Conservation (phyloP, 371 early-diverging fungal genomes). For the Mucor lusitanicus region DNA sequence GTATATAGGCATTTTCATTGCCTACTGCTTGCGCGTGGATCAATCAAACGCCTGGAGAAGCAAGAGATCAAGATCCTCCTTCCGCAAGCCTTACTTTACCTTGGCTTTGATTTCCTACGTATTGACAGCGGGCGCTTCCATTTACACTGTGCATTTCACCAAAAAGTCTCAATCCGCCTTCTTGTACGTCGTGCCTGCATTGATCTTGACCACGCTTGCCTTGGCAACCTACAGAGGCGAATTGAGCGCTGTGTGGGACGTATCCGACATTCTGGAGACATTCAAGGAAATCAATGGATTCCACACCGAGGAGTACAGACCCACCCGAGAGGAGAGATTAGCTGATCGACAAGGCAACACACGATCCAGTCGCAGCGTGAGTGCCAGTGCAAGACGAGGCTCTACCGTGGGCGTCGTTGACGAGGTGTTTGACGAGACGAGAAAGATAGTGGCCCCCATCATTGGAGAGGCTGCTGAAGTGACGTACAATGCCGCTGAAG, state of each 20-base stretch:
- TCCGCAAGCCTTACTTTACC: slow-evolving; percentile 78
- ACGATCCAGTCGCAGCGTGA: slow-evolving; percentile 6
- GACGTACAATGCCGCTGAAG: slow-evolving; percentile 1
- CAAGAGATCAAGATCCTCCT: background rate
- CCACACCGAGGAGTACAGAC: slow-evolving; percentile 14
- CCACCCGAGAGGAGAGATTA: background rate
- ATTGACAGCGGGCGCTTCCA: slow-evolving; percentile 79
- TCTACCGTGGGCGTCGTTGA: background rate
- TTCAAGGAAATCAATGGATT: slow-evolving; percentile 24
- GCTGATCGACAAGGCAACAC: background rate
- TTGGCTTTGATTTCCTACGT: slow-evolving; percentile 76
- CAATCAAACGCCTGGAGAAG: slow-evolving; percentile 44
- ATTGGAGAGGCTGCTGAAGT: slow-evolving; percentile 2
- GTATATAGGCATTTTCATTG: slow-evolving; percentile 78
- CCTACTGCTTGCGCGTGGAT: slow-evolving; percentile 84
- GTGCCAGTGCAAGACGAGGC: slow-evolving; percentile 5
- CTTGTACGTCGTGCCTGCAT: slow-evolving; percentile 90
- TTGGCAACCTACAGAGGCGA: slow-evolving; percentile 74
- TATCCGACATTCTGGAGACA: slow-evolving; percentile 49
- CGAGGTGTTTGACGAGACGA: slow-evolving; percentile 1
- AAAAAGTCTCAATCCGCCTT: slow-evolving; percentile 92
- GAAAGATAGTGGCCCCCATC: background rate
- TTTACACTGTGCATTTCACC: slow-evolving; percentile 88
- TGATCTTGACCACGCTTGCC: slow-evolving; percentile 73
- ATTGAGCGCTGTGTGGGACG: slow-evolving; percentile 65